Conservation (phyloP, 176 grass and related monocot species). For the Chrysopogon serrulatus region DNA sequence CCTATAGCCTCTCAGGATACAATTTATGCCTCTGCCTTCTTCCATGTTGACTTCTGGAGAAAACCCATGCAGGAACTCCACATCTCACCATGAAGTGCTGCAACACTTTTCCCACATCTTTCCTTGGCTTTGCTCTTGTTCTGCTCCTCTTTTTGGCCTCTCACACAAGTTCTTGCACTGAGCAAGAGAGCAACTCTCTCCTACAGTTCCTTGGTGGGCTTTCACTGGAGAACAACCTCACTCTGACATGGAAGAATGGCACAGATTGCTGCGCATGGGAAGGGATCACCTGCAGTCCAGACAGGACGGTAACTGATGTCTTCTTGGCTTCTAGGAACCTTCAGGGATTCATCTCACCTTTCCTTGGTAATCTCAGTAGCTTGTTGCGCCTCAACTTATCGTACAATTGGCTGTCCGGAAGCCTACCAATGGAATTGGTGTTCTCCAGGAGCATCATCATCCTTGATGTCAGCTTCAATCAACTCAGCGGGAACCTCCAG, state of each 20-base stretch:
- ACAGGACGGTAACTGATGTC: no score
- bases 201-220: no score
- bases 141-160: constrained; percentile 29
- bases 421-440: constrained; percentile 17
- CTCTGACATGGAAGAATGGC: no score
- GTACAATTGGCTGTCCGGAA: constrained; percentile 23
- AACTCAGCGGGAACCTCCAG: neutral
- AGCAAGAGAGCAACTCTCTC: constrained; percentile 32
- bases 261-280: no score
- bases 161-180: constrained; percentile 6
- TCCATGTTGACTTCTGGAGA: neutral
- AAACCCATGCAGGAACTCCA: neutral
- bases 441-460: constrained; percentile 7
- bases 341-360: constrained; percentile 37
- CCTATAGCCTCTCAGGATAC: neutral
- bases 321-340: constrained; percentile 30
- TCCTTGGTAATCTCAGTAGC: constrained; percentile 35
- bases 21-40: neutral
- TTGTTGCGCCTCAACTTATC: constrained; percentile 40
- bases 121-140: neutral
- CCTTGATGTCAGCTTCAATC: constrained; percentile 53
- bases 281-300: no score
- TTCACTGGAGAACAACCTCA: no score
- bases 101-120: neutral
- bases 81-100: neutral